Evolutionary conservation across 2,329 filamentous ascomycete species (phyloP).

Genomic region (Diaporthe ampelina): DNA sequence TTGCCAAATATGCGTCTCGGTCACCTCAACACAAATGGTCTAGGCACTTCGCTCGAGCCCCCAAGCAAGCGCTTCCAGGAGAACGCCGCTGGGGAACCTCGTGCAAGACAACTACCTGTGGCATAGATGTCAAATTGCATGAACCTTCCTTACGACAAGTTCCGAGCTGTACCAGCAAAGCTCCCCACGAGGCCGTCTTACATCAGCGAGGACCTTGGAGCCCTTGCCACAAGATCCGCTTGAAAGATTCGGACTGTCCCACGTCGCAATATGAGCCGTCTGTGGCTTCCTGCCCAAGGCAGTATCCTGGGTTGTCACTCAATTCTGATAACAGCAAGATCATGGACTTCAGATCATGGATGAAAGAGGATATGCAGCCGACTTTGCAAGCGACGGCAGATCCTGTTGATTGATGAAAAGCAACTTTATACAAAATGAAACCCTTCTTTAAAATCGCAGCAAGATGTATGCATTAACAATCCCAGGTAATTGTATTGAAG

Average conservation of each 20-base stretch:
- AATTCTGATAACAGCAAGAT: neutral
- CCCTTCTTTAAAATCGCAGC: slow-evolving; percentile 8
- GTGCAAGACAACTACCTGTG: too few relatives aligned
- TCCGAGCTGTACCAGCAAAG: neutral
- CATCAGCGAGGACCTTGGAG: neutral
- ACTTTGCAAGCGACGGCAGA: neutral
- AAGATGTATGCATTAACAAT: slow-evolving; percentile 26
- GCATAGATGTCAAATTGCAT: too few relatives aligned
- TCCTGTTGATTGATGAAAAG: slow-evolving; percentile 23
- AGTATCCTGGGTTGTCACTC: neutral
- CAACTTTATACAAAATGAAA: slow-evolving; percentile 23
- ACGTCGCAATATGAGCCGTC: neutral
- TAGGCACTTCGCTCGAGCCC: too few relatives aligned
- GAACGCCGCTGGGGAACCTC: too few relatives aligned
- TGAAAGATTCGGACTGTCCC: neutral
- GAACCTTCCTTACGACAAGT: too few relatives aligned
- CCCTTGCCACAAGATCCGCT: too few relatives aligned
- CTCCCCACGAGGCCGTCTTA: neutral
- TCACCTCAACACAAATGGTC: neutral
- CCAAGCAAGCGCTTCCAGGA: neutral
- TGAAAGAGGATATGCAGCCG: slow-evolving; percentile 6
- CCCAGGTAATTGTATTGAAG: slow-evolving; percentile 6
- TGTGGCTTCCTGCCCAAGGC: neutral
- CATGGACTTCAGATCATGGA: neutral
- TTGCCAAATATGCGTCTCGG: neutral